These are phyloP conservation scores for Phanerochaete sordida DNA, from an alignment of 768 basidiomycete species.

Conservation along the genomic window DNA sequence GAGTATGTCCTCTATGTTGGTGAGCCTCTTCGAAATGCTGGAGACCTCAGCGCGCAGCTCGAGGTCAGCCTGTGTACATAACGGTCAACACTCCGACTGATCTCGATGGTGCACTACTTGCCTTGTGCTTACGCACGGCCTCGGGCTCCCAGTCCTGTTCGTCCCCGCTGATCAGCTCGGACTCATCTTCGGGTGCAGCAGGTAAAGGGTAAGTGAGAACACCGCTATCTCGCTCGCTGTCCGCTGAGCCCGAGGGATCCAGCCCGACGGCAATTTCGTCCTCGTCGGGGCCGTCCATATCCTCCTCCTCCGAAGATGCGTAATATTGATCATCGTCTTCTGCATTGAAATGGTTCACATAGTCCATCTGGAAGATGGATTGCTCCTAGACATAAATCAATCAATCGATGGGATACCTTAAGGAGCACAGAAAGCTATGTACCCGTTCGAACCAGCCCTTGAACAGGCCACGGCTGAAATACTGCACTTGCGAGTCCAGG, in stretches of 20 bases:
- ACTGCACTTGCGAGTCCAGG: slow-evolving; percentile 15
- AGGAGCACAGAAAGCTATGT: background rate
- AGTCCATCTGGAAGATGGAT: too few relatives aligned
- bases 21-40: too few relatives aligned
- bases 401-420: too few relatives aligned
- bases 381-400: too few relatives aligned
- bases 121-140: slow-evolving; percentile 2
- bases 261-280: background rate
- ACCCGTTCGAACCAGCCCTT: slow-evolving; percentile 19
- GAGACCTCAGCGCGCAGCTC: too few relatives aligned
- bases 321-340: too few relatives aligned
- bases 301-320: too few relatives aligned
- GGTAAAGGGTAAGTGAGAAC: background rate
- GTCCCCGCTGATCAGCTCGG: background rate
- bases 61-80: too few relatives aligned
- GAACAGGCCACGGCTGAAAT: slow-evolving; percentile 21
- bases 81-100: too few relatives aligned
- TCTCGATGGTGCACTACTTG: too few relatives aligned
- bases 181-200: background rate
- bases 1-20: too few relatives aligned
- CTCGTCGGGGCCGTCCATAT: background rate
- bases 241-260: background rate
- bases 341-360: background rate
- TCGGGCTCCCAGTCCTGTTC: slow-evolving; percentile 2
- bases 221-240: too few relatives aligned